Evolutionary conservation across 2,329 filamentous ascomycete genomes (phyloP).

Genomic region (Coniochaeta prunicola): DNA sequence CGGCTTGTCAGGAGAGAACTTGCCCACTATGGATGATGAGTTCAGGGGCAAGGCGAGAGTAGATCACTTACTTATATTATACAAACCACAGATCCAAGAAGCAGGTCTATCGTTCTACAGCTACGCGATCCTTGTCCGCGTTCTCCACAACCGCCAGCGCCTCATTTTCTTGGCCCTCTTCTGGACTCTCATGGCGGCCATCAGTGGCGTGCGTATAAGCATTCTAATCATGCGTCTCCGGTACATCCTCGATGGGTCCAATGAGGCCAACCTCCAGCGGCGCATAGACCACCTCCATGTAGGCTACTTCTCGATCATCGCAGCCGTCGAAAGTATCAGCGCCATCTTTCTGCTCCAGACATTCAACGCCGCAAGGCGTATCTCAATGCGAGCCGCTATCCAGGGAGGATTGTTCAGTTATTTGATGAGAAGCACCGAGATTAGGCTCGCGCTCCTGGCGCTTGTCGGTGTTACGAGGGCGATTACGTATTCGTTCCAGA

Average conservation of each 20-base stretch:
- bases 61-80: not conserved
- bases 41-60: too few species aligned
- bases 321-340: constrained; percentile 30
- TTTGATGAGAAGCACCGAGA: constrained; percentile 31
- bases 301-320: constrained; percentile 33
- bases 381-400: constrained; percentile 21
- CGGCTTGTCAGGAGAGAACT: too few species aligned
- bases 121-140: constrained; percentile 43
- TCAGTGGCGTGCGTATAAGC: constrained; percentile 37
- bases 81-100: constrained; percentile 29
- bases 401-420: constrained; percentile 27
- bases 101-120: constrained; percentile 39
- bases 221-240: constrained; percentile 23
- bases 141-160: constrained; percentile 34
- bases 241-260: constrained; percentile 17
- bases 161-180: constrained; percentile 44
- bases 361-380: constrained; percentile 24
- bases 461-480: constrained; percentile 30
- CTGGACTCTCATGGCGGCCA: constrained; percentile 48
- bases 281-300: constrained; percentile 31
- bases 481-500: constrained; percentile 32
- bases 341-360: constrained; percentile 30
- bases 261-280: constrained; percentile 14
- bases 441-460: constrained; percentile 28
- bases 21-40: too few species aligned